phyloP scores from a whole-genome alignment of 1,284 basidiomycete species.

The Lentinula novae-zelandiae region DNA sequence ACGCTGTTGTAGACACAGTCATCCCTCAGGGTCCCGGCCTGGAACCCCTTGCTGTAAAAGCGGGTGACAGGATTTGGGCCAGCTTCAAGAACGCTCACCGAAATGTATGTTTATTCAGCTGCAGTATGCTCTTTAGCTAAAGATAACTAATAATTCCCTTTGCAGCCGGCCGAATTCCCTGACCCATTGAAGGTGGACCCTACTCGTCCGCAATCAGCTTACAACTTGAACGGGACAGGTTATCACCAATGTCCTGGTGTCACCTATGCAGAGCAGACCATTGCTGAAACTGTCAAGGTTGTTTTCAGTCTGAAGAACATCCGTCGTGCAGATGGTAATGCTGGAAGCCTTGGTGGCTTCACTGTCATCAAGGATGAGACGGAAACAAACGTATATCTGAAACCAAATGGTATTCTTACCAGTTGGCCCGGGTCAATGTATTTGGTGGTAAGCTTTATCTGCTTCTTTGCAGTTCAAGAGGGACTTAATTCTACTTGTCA shows the following conservation, averaged over 20 bases:
- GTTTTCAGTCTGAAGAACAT: constrained; percentile 44
- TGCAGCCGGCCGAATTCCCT: constrained; percentile 39
- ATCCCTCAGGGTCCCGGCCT: constrained; percentile 36
- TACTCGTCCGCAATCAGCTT: constrained; percentile 30
- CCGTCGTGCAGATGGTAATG: constrained; percentile 38
- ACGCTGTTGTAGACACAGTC: constrained; percentile 30
- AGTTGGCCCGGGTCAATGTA: constrained; percentile 30
- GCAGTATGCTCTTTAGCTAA: neutral
- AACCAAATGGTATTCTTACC: constrained; percentile 26
- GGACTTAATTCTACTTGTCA: too few species aligned
- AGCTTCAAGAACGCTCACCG: constrained; percentile 48
- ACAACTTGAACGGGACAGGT: constrained; percentile 40
- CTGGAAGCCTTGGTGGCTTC: constrained; percentile 36
- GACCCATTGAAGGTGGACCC: constrained; percentile 39
- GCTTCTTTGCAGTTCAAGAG: too few species aligned
- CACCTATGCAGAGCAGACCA: constrained; percentile 34
- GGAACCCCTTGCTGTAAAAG: constrained; percentile 33
- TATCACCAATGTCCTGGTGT: constrained; percentile 43
- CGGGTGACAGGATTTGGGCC: constrained; percentile 41
- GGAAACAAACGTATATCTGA: constrained; percentile 28
- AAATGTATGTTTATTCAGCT: constrained; percentile 33
- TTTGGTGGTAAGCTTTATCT: constrained; percentile 19
- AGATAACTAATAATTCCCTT: constrained; percentile 8
- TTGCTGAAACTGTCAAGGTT: constrained; percentile 40
- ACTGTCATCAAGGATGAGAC: constrained; percentile 23